Conservation (phyloP, 108 stramenopile genomes). For the Phaeodactylum tricornutum region DNA sequence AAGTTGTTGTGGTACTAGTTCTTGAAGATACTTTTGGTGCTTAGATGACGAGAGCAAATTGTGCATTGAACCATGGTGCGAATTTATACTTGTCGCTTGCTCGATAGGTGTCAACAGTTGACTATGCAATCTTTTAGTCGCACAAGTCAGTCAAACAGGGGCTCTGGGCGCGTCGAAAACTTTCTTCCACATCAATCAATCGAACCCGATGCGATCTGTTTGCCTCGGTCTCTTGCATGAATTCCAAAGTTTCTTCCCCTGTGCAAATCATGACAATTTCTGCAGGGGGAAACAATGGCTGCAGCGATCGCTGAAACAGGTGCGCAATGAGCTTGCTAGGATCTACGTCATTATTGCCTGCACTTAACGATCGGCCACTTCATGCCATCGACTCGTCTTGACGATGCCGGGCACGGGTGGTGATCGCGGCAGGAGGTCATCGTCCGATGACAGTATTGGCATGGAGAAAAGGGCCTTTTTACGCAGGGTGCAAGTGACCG, state of each 20-base stretch:
- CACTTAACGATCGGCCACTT: constrained; percentile 31
- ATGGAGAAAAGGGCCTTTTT: constrained; percentile 22
- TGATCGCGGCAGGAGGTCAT: neutral
- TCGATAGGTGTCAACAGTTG: neutral
- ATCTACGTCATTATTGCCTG: constrained; percentile 52
- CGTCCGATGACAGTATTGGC: constrained; percentile 11
- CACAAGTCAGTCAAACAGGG: neutral
- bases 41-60: too few relatives aligned
- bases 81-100: neutral
- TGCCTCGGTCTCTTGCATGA: constrained; percentile 10
- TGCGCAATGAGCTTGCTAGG: constrained; percentile 34
- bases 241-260: constrained; percentile 38
- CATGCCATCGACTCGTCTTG: neutral
- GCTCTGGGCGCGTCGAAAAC: neutral
- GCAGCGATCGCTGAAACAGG: constrained; percentile 43
- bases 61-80: neutral
- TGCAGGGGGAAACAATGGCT: constrained; percentile 45
- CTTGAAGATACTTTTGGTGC: too few relatives aligned
- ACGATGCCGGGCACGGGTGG: neutral
- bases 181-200: neutral
- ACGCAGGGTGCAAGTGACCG: constrained; percentile 17
- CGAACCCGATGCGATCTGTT: neutral
- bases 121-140: neutral
- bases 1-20: too few relatives aligned
- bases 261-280: constrained; percentile 30